Percentiles rank a stretch among this genome's conserved stretches.
Conservation (phyloP, 2,329 filamentous ascomycete genomes). For the Neurospora crassa region DNA sequence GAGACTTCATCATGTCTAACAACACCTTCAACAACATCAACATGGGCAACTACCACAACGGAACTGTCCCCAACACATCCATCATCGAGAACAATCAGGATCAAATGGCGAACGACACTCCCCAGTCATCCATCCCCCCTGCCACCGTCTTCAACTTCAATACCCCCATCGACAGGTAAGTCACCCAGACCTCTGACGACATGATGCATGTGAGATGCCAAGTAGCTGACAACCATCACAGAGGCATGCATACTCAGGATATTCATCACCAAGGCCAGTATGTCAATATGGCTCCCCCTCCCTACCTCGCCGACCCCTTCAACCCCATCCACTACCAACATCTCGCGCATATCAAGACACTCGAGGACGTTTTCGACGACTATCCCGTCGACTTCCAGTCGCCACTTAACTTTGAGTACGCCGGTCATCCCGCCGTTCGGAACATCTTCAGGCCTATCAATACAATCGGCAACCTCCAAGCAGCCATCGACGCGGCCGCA, state of each 20-base stretch:
- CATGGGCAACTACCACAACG: neutral
- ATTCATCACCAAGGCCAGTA: neutral
- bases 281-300: neutral
- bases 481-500: neutral
- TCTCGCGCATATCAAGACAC: too few species aligned
- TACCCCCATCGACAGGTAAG: neutral
- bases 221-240: neutral
- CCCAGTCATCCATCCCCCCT: neutral
- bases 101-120: neutral
- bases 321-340: neutral
- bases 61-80: neutral
- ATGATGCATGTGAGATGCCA: neutral
- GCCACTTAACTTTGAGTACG: neutral
- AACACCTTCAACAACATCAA: neutral
- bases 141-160: neutral
- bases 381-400: neutral
- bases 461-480: neutral
- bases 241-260: neutral
- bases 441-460: neutral
- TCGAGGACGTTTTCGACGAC: neutral
- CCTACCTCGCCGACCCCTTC: neutral
- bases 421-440: neutral
- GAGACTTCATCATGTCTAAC: neutral
- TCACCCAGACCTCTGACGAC: neutral
- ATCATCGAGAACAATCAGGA: neutral